Evolutionary conservation across 495 filamentous ascomycete species (phyloP).

Genomic region (Neurospora intermedia): DNA sequence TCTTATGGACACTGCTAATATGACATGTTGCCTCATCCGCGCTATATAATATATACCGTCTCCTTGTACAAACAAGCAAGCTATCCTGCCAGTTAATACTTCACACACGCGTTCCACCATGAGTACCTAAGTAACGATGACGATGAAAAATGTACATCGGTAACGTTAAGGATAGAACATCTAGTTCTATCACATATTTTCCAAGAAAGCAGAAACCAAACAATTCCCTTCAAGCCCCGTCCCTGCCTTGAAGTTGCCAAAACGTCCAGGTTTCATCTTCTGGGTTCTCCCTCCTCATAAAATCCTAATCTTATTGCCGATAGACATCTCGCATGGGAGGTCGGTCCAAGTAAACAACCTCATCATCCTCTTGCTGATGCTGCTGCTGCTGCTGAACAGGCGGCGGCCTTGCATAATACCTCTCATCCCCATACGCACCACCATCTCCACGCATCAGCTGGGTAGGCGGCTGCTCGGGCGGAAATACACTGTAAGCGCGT

Average conservation of each 20-base stretch:
- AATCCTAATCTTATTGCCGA: slow-evolving; percentile 2
- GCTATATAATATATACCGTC: not conserved
- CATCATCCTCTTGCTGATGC: slow-evolving; percentile 22
- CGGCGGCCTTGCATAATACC: slow-evolving; percentile 17
- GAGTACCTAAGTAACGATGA: not conserved
- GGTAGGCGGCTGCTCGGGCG: slow-evolving; percentile 8
- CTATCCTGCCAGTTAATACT: not conserved
- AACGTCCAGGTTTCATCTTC: not conserved
- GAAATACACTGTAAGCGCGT: slow-evolving; percentile 36
- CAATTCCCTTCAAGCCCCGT: not conserved
- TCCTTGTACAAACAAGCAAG: not conserved
- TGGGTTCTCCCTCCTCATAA: not conserved
- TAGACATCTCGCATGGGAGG: slow-evolving; percentile 26
- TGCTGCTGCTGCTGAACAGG: not conserved
- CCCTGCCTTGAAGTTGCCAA: not conserved
- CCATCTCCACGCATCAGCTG: slow-evolving; percentile 27
- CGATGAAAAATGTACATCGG: not conserved
- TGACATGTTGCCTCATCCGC: not conserved
- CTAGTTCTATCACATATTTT: not conserved
- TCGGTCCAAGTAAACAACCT: slow-evolving; percentile 37
- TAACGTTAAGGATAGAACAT: not conserved
- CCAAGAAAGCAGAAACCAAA: not conserved
- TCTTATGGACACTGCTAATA: not conserved
- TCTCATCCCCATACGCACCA: slow-evolving; percentile 23
- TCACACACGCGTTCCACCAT: not conserved